phyloP scores from a whole-genome alignment of 805 yeast genomes.

The Saturnispora gosingensis region DNA sequence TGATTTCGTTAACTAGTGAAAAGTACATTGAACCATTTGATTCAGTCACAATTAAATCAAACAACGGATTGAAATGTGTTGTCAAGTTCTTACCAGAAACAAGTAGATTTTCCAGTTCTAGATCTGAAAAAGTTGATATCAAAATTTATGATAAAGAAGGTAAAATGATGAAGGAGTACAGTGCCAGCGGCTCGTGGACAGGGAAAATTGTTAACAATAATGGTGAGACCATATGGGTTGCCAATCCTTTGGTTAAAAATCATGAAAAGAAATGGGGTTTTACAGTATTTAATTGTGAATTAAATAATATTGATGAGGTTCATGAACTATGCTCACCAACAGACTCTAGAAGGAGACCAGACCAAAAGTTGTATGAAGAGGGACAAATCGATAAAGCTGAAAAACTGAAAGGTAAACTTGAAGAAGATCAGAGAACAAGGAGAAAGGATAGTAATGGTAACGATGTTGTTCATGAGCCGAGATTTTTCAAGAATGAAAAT shows the following conservation, averaged over 20 bases:
- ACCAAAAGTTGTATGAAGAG: conserved; percentile 59
- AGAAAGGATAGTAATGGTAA: conserved; percentile 48
- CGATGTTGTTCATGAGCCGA: conserved; percentile 42
- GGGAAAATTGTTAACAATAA: conserved; percentile 42
- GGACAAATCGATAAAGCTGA: conserved; percentile 72
- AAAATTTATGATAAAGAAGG: conserved; percentile 29
- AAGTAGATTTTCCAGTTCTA: conserved; percentile 77
- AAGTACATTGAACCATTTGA: conserved; percentile 84
- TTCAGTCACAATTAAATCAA: conserved; percentile 53
- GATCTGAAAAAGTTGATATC: conserved; percentile 61
- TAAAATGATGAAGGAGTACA: conserved; percentile 26
- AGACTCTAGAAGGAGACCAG: conserved; percentile 88
- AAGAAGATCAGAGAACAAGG: conserved; percentile 71
- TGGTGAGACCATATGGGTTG: conserved; percentile 54
- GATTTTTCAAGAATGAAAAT: conserved; percentile 46
- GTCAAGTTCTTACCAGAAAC: conserved; percentile 64
- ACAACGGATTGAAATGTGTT: conserved; percentile 59
- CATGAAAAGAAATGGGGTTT: conserved; percentile 70
- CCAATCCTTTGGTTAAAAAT: conserved; percentile 52
- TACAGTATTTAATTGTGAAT: conserved; percentile 68
- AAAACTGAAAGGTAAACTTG: conserved; percentile 52
- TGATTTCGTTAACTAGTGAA: conserved; percentile 75
- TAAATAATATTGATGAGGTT: conserved; percentile 68
- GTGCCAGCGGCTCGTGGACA: conserved; percentile 77
- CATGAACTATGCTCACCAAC: conserved; percentile 73